These are phyloP conservation scores for Pythium brachiatum DNA, from an alignment of 352 stramenopile species.

Conservation along the genomic window DNA sequence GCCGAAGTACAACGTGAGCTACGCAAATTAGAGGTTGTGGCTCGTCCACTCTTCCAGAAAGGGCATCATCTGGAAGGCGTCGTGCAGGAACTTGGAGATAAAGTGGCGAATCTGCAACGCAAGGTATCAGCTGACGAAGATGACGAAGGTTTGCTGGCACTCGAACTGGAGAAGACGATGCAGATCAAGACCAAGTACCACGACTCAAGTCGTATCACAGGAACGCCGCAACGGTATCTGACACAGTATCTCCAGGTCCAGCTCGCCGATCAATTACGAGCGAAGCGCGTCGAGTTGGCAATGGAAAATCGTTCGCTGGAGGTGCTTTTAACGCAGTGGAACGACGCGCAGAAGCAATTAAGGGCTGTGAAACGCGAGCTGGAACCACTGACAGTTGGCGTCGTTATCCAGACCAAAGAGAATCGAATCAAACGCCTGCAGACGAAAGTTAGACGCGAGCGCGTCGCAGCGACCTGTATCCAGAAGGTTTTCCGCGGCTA, in stretches of 20 bases:
- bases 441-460: slow-evolving; percentile 62
- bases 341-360: slow-evolving; percentile 68
- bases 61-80: slow-evolving; percentile 37
- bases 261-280: slow-evolving; percentile 78
- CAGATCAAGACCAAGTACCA: slow-evolving; percentile 86
- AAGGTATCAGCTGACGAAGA: slow-evolving; percentile 45
- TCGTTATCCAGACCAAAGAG: slow-evolving; percentile 74
- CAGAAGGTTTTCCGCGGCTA: slow-evolving; percentile 82
- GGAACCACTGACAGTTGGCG: slow-evolving; percentile 81
- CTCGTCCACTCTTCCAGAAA: slow-evolving; percentile 70
- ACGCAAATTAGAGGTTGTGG: slow-evolving; percentile 63
- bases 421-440: slow-evolving; percentile 66
- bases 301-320: slow-evolving; percentile 58
- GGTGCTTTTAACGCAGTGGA: slow-evolving; percentile 47
- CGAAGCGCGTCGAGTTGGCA: slow-evolving; percentile 62
- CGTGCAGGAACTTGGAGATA: slow-evolving; percentile 46
- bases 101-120: slow-evolving; percentile 40
- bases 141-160: slow-evolving; percentile 52
- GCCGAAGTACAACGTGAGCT: slow-evolving; percentile 77
- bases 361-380: slow-evolving; percentile 71
- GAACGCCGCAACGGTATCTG: slow-evolving; percentile 88
- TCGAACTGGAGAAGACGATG: slow-evolving; percentile 81
- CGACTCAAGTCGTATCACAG: slow-evolving; percentile 82
- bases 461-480: slow-evolving; percentile 62
- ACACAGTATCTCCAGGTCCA: slow-evolving; percentile 93